Conservation (phyloP, 2,329 filamentous ascomycete genomes). For the Xylaria sp. region DNA sequence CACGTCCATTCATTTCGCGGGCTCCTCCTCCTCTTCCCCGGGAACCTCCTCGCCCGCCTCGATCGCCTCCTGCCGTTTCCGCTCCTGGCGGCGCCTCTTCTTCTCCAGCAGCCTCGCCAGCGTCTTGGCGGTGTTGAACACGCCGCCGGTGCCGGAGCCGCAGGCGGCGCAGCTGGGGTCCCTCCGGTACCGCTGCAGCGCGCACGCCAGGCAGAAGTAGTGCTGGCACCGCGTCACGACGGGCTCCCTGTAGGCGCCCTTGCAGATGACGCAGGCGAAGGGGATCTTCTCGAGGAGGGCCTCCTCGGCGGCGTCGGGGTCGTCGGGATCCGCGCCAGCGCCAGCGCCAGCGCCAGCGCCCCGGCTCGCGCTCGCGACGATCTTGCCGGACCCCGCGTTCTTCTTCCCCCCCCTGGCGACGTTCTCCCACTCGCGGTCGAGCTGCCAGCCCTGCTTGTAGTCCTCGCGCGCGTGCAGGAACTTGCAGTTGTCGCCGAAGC, state of each 20-base stretch:
- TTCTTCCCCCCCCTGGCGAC: constrained; percentile 75
- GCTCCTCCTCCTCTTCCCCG: constrained; percentile 47
- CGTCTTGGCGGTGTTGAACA: constrained; percentile 86
- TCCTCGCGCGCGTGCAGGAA: constrained; percentile 77
- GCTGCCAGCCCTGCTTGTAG: constrained; percentile 91
- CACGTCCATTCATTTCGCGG: constrained; percentile 17
- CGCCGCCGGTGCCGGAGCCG: constrained; percentile 80
- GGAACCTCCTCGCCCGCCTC: constrained; percentile 55
- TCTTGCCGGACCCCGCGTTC: constrained; percentile 60
- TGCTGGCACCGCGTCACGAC: constrained; percentile 90
- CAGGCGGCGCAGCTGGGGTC: constrained; percentile 87
- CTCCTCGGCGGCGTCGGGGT: constrained; percentile 62
- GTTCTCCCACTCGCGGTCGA: constrained; percentile 92
- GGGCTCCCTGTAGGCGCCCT: constrained; percentile 74
- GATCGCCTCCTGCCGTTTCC: constrained; percentile 56
- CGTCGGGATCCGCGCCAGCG: constrained; percentile 42
- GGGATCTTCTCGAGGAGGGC: constrained; percentile 81
- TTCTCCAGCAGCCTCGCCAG: constrained; percentile 78
- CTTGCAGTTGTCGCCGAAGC: constrained; percentile 80
- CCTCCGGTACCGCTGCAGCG: constrained; percentile 81
- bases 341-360: constrained; percentile 36
- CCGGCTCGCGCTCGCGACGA: constrained; percentile 62
- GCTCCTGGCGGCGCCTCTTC: constrained; percentile 65
- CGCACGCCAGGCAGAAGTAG: constrained; percentile 93
- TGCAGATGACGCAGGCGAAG: constrained; percentile 87